Evolutionary conservation across 2,329 filamentous ascomycete genomes (phyloP), one percentile per base, ranked within the genome.

Genomic region (Colletotrichum tropicale): DNA sequence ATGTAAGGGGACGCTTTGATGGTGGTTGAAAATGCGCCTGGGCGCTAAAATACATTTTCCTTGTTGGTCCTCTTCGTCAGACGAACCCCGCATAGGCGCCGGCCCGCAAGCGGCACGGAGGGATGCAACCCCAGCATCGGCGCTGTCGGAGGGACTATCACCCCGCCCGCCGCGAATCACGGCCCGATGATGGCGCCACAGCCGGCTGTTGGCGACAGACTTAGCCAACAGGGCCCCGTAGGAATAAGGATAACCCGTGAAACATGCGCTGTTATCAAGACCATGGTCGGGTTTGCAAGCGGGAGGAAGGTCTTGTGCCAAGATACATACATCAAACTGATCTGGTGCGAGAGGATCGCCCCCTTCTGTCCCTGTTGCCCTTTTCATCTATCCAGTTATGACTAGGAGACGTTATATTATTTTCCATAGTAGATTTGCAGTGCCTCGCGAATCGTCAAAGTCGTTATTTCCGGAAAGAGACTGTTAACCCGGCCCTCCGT

Each of bases 91-190:
- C 34, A 66, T 48, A 26, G 26, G 48, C 30, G 65, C 43, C 43
- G 65, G 30, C 48, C 30, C n/a, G 66, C 38, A 66, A 56, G 64
- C 64, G 38, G 28, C 32, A 15, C 66, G 48, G 66, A 24, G 66
- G 16, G 66, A 38, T 30, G 18, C 26, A n/a, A 28, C 58, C 10
- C 28, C 24, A 30, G 24, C 21, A 9, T 34, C 18, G 28, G 26
- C 6, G 21, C 16, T 16, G n/a, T 56, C 66, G 66, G 66, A 16
- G 52, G 24, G 52, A 58, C 24, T 68, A 60, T 68, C 66, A 38
- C 52, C 21, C 66, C 66, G 66, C 32, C 52, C 66, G 13, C 32
- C 12, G 60, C 60, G 18, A 34, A 34, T 26, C 32, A 64, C 66
- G 65, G 65, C 65, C 65, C 43, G 65, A 55, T 15, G n/a, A 18